Conservation (phyloP, 106 monocot genomes). For the Dioscorea alata region DNA sequence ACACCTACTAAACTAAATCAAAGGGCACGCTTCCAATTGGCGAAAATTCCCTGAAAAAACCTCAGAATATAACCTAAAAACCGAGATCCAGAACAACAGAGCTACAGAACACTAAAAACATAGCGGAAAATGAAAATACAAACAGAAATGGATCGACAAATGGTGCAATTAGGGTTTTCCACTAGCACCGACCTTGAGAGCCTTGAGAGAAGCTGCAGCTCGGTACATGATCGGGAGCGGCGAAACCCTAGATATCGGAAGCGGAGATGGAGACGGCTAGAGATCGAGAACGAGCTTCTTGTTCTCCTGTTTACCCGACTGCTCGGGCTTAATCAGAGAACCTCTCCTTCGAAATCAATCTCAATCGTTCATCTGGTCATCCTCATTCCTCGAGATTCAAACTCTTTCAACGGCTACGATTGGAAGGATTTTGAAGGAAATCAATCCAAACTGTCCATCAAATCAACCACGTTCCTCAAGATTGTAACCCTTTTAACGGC, state of each 20-base stretch:
- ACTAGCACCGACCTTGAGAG: slow-evolving; percentile 22
- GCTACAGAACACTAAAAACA: not conserved
- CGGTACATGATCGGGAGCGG: slow-evolving; percentile 26
- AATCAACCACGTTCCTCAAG: no score
- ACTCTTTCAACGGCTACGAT: no score
- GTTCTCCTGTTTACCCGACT: no score
- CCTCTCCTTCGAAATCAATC: no score
- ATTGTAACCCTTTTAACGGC: no score
- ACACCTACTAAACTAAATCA: not conserved
- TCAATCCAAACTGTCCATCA: no score
- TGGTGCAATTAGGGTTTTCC: slow-evolving; percentile 1
- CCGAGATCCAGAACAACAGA: not conserved
- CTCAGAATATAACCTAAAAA: not conserved
- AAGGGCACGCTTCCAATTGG: not conserved
- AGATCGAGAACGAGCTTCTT: no score
- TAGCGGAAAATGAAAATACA: not conserved
- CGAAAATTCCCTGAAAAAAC: not conserved
- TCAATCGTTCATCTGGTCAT: no score
- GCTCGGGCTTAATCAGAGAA: no score
- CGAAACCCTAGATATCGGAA: slow-evolving; percentile 1
- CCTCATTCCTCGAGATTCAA: no score
- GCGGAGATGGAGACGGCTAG: no score
- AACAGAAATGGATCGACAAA: not conserved
- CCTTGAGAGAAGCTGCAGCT: slow-evolving; percentile 17
- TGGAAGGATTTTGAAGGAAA: no score